These are phyloP conservation scores for Aspergillus nidulans DNA, from an alignment of 495 filamentous ascomycete genomes.

Conservation along the genomic window DNA sequence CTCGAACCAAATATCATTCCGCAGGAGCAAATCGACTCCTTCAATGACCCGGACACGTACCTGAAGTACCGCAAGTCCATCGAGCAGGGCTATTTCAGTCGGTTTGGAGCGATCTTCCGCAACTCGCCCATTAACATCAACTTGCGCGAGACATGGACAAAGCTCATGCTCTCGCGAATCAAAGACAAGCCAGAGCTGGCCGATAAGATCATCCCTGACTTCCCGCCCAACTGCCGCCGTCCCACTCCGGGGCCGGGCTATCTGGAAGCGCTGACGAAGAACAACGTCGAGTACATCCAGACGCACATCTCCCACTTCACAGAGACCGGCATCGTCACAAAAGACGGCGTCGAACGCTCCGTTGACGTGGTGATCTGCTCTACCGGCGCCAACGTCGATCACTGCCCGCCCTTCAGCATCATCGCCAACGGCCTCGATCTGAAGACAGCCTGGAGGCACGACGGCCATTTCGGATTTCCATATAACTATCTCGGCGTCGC, in stretches of 20 bases:
- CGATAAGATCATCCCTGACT: slow-evolving; percentile 57
- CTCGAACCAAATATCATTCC: slow-evolving; percentile 47
- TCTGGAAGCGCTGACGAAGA: slow-evolving; percentile 60
- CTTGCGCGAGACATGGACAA: slow-evolving; percentile 46
- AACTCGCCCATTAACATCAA: slow-evolving; percentile 47
- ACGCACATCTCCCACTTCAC: slow-evolving; percentile 55
- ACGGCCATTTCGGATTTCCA: slow-evolving; percentile 53
- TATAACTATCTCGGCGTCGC: slow-evolving; percentile 62
- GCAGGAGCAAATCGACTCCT: slow-evolving; percentile 44
- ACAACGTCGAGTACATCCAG: slow-evolving; percentile 59
- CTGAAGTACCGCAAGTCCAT: slow-evolving; percentile 45
- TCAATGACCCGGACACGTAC: slow-evolving; percentile 47
- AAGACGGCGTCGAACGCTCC: slow-evolving; percentile 44
- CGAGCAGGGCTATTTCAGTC: slow-evolving; percentile 54
- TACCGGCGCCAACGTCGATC: slow-evolving; percentile 60
- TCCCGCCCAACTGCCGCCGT: slow-evolving; percentile 63
- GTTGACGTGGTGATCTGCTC: slow-evolving; percentile 64
- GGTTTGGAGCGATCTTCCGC: slow-evolving; percentile 53
- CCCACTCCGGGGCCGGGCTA: slow-evolving; percentile 70
- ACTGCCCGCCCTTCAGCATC: slow-evolving; percentile 58
- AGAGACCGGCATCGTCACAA: slow-evolving; percentile 50
- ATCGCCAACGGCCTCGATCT: slow-evolving; percentile 47
- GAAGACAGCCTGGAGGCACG: slow-evolving; percentile 44
- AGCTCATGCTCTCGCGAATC: slow-evolving; percentile 48
- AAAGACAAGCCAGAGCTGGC: slow-evolving; percentile 51